Base-by-base conservation (phyloP, 371 early-diverging fungal species). In the Lichtheimia hyalospora region DNA sequence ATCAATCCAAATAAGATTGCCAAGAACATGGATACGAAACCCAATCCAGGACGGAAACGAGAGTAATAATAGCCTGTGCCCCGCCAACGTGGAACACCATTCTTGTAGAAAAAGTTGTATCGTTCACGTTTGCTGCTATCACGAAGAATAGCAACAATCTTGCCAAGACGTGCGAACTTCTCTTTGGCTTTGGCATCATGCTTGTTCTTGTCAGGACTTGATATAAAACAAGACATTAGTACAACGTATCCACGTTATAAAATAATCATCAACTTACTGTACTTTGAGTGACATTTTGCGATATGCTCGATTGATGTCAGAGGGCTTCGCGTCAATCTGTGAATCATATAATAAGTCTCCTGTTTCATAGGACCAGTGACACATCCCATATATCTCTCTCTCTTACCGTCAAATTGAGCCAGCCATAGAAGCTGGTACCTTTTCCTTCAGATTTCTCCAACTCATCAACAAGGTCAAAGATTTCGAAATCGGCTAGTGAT, bases 31-130 rank as follows among this genome's bases (percentile, higher is more conserved):
- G 82, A 5, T 3, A 89, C 93, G 2, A 76, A 58, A 4, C 76
- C 75, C n/a, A 92, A 69, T n/a, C 92, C 92, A 14, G 93, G 93
- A 20, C 92, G 79, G 72, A 87, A 89, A 40, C 93, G 85, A 25
- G 83, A 71, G 65, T 93, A 93, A 18, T 87, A 71, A 57, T 92
- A 93, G 4, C 88, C 92, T 40, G 92, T 89, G 56, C 92, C 93
- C 49, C 93, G 83, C 93, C 93, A 93, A 62, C 83, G 81, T 43
- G 93, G 93, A 21, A 93, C 92, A n/a, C 93, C 93, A 68, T 92
- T 92, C 70, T 90, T 92, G 63, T 89, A 83, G 66, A 89, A 93
- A 69, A 89, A 89, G 72, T 92, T 82, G 76, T 93, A 93, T 16
- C 92, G 81, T 51, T 92, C 89, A 44, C 92, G 88, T 16, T 69